Conservation (phyloP, 495 filamentous ascomycete genomes). For the Pseudevernia furfuracea region DNA sequence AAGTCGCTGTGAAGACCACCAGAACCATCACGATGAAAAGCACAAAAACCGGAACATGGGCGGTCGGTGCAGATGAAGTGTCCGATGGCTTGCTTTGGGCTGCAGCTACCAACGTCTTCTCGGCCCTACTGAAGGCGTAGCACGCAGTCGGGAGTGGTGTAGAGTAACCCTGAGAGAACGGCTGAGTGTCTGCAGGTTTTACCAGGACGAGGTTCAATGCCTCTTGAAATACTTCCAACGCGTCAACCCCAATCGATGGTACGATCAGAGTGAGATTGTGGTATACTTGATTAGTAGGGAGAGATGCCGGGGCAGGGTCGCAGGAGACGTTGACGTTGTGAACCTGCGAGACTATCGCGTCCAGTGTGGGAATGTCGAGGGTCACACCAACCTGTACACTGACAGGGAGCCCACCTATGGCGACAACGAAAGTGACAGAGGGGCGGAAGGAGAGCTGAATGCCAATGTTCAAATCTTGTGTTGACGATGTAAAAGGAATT, state of each 20-base stretch:
- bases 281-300: conserved; percentile 9
- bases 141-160: background rate
- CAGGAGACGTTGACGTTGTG: conserved; percentile 13
- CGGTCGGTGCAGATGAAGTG: background rate
- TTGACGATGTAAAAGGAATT: background rate
- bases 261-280: conserved; percentile 7
- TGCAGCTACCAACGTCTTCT: conserved; percentile 12
- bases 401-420: background rate
- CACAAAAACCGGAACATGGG: background rate
- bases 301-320: background rate
- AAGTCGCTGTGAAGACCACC: background rate
- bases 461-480: conserved; percentile 8
- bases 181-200: background rate
- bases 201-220: background rate
- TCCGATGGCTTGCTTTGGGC: background rate
- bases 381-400: background rate
- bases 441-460: conserved; percentile 14
- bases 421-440: conserved; percentile 8
- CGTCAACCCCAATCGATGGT: conserved; percentile 12
- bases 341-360: conserved; percentile 5
- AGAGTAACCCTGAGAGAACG: background rate
- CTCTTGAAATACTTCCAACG: conserved; percentile 6
- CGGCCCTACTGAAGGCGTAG: conserved; percentile 2
- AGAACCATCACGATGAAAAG: background rate
- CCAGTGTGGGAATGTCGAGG: conserved; percentile 11